Percentiles rank a stretch among this genome's conserved stretches.
These are phyloP conservation scores for Conringia planisiliqua DNA, from an alignment of 345 rosid species.

Conservation along the genomic window DNA sequence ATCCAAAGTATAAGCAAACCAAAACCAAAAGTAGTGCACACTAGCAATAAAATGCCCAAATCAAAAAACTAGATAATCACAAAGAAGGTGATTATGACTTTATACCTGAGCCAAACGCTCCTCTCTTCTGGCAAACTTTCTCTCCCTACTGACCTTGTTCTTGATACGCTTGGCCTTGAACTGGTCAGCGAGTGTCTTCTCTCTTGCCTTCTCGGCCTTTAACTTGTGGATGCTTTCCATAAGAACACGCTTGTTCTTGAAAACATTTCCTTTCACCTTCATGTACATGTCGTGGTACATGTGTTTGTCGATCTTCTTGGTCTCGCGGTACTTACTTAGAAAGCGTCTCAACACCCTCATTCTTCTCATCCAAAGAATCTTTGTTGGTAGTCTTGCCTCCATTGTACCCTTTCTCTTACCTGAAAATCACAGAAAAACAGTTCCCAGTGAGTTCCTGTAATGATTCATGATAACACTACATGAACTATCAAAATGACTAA, in stretches of 20 bases:
- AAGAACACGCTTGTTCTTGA: slow-evolving; percentile 74
- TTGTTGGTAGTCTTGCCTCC: slow-evolving; percentile 79
- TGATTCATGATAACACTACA: too few species aligned
- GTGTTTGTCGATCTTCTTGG: slow-evolving; percentile 75
- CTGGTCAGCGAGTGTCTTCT: slow-evolving; percentile 68
- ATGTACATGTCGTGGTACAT: slow-evolving; percentile 90
- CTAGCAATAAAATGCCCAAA: too few species aligned
- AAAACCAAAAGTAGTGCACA: too few species aligned
- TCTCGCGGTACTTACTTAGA: slow-evolving; percentile 54
- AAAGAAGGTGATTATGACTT: too few species aligned
- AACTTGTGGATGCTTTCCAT: slow-evolving; percentile 81
- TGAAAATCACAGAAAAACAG: too few species aligned
- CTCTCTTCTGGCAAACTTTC: slow-evolving; percentile 68
- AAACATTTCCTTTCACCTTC: slow-evolving; percentile 75
- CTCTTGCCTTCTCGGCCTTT: slow-evolving; percentile 72
- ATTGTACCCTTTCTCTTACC: slow-evolving; percentile 74
- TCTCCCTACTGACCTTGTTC: slow-evolving; percentile 80
- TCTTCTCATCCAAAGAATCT: slow-evolving; percentile 76
- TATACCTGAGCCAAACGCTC: slow-evolving; percentile 66
- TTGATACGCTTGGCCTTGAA: slow-evolving; percentile 70
- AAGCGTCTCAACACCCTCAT: slow-evolving; percentile 67
- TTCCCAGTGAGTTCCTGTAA: too few species aligned
- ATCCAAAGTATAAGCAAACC: too few species aligned
- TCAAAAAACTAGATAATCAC: too few species aligned
- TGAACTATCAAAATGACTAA: too few species aligned